Conservation (phyloP, 1,284 basidiomycete species). For the Cutaneotrichosporon cavernicola region DNA sequence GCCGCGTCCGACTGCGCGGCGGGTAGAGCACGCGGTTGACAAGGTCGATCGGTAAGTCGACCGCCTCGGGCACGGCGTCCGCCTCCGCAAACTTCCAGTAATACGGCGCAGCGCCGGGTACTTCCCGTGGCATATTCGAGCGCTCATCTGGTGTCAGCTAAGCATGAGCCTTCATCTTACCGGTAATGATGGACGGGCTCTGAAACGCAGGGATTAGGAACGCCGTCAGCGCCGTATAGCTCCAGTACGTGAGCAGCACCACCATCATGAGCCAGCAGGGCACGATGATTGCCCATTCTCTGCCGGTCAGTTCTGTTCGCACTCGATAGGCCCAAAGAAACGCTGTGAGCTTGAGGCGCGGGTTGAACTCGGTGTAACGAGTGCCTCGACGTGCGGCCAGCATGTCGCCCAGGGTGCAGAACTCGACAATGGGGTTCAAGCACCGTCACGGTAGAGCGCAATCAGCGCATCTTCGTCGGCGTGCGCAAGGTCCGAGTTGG, state of each 20-base stretch:
- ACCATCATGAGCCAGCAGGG: slow-evolving; percentile 74
- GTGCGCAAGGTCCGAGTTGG: no score
- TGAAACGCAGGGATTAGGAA: slow-evolving; percentile 68
- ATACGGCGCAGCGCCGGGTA: slow-evolving; percentile 20
- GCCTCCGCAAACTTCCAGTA: slow-evolving; percentile 45
- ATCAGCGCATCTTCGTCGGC: no score
- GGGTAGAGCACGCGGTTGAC: slow-evolving; percentile 70
- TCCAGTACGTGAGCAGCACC: slow-evolving; percentile 71
- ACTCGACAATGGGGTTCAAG: no score
- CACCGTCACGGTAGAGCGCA: no score
- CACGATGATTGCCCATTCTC: slow-evolving; percentile 82
- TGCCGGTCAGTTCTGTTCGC: slow-evolving; percentile 39
- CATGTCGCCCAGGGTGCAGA: no score
- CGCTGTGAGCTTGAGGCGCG: no score
- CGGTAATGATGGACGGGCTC: slow-evolving; percentile 65
- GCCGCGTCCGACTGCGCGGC: slow-evolving; percentile 5
- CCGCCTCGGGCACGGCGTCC: slow-evolving; percentile 62
- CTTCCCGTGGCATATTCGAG: slow-evolving; percentile 8
- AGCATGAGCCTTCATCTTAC: slow-evolving; percentile 49
- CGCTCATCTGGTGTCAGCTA: slow-evolving; percentile 15
- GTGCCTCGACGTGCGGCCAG: no score
- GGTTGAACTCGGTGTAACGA: no score
- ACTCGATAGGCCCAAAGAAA: no score
- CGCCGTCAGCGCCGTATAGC: slow-evolving; percentile 72
- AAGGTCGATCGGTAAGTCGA: slow-evolving; percentile 76